Base-by-base conservation (phyloP, 768 basidiomycete species). In the Pulveroboletus ravenelii region DNA sequence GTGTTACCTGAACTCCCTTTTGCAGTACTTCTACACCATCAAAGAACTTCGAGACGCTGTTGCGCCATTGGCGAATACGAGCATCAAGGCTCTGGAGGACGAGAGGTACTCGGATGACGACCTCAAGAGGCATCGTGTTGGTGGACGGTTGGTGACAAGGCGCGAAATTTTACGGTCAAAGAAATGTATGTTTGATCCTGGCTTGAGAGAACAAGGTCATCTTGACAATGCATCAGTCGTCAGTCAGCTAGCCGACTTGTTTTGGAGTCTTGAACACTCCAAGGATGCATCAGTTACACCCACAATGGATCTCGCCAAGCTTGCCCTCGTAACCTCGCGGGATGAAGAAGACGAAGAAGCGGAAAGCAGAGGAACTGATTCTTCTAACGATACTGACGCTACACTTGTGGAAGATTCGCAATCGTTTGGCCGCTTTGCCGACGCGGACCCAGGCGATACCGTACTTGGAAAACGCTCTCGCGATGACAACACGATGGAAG, bases 11-110 rank as follows among this genome's bases (percentile, higher is more conserved):
- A 93, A 91, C 62, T 92, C 87, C 34, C 72, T 88, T 31, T 50
- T 61, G 38, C 63, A 95, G 87, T 96, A 95, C 66, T 94, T 96
- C 65, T 95, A 93, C 66, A 95, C 93, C n/a, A 92, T 96, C 68
- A 87, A 81, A 62, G 89, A 93, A 32, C 78, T 96, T 25, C 79
- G 93, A 30, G 83, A 85, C 17, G 84, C 87, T 6, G 82, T 95
- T 9, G 72, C 71, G 29, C 80, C 77, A 17, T 74, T 84, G 72
- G 77, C 76, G 23, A 76, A 79, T 50, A 62, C 76, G 35, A 79
- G 78, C 42, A 49, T 76, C 49, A 85, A 84, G 57, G 60, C 74
- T 0, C 51, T 84, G 13, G 84, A 81, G 34, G 83, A 87, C 36
- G 84, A 84, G 52, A 89, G 87, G 53, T 69, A 86, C 46, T 80